A percentile compares a stretch with the other conserved stretches of the same genome.
Conservation (phyloP, 1,284 basidiomycete species). For the Lignosus rhinocerotis region DNA sequence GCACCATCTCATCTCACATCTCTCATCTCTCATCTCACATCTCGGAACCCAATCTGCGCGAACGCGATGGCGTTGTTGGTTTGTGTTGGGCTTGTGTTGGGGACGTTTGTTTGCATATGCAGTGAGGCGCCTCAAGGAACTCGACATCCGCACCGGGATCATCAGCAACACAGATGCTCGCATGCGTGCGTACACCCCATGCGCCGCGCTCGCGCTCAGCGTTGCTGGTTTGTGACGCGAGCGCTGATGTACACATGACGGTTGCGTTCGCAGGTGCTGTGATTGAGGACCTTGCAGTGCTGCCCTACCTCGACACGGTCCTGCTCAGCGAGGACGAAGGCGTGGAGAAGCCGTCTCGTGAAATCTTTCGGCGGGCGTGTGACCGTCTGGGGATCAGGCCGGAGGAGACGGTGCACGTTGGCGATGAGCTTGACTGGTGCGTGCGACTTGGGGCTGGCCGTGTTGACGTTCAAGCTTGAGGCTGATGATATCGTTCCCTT, state of each 20-base stretch:
- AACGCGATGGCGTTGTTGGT: not conserved
- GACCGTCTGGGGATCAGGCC: slow-evolving; percentile 32
- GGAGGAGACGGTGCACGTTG: slow-evolving; percentile 62
- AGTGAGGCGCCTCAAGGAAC: slow-evolving; percentile 50
- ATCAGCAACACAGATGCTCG: slow-evolving; percentile 73
- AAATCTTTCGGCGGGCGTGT: slow-evolving; percentile 55
- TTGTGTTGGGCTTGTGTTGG: not conserved
- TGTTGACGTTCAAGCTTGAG: not conserved
- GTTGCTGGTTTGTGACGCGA: not conserved
- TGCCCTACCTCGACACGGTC: slow-evolving; percentile 49
- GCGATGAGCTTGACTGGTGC: slow-evolving; percentile 69
- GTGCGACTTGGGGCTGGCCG: slow-evolving; percentile 17
- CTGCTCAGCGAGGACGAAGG: slow-evolving; percentile 66
- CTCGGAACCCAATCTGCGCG: not conserved
- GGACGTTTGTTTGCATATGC: not conserved
- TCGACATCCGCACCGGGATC: slow-evolving; percentile 54
- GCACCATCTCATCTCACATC: not conserved
- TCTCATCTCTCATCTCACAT: not conserved
- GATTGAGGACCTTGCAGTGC: slow-evolving; percentile 58
- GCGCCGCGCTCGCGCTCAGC: no score
- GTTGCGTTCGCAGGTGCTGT: slow-evolving; percentile 38
- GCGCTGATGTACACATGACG: not conserved
- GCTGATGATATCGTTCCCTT: not conserved
- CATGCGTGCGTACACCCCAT: slow-evolving; percentile 52
- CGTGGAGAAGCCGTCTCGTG: slow-evolving; percentile 62